Conservation (phyloP, 352 stramenopile species). For the Pythium dissimile region DNA sequence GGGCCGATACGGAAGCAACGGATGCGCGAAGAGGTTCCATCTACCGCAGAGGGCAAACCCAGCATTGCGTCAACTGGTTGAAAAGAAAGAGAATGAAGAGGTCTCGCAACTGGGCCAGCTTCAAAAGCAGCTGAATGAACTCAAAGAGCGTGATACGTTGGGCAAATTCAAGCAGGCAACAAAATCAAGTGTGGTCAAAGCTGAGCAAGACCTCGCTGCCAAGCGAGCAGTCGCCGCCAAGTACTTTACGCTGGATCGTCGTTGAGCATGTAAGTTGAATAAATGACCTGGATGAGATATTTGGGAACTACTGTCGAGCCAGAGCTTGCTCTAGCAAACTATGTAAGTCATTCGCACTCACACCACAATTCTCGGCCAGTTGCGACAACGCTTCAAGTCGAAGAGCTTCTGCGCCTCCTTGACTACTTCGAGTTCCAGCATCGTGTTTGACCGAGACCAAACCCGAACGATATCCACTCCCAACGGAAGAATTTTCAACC, state of each 20-base stretch:
- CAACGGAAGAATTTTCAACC: background rate
- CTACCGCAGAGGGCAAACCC: slow-evolving; percentile 48
- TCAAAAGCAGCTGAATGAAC: slow-evolving; percentile 53
- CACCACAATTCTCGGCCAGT: slow-evolving; percentile 12
- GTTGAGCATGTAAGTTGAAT: too few species aligned
- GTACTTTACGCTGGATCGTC: slow-evolving; percentile 46
- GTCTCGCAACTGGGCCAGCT: slow-evolving; percentile 40
- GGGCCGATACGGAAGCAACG: slow-evolving; percentile 59
- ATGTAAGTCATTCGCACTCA: slow-evolving; percentile 1
- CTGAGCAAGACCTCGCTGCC: slow-evolving; percentile 41
- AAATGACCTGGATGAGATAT: too few species aligned
- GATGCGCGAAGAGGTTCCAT: slow-evolving; percentile 56
- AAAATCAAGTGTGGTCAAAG: slow-evolving; percentile 47
- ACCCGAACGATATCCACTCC: too few species aligned
- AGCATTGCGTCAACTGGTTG: slow-evolving; percentile 35
- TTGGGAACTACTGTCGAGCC: slow-evolving; percentile 2
- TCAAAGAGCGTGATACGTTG: slow-evolving; percentile 52
- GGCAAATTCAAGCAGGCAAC: slow-evolving; percentile 46
- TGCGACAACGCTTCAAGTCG: too few species aligned
- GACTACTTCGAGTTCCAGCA: too few species aligned
- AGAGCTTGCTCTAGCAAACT: slow-evolving; percentile 7
- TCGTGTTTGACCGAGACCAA: too few species aligned
- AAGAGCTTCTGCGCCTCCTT: too few species aligned
- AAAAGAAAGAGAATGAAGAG: slow-evolving; percentile 42
- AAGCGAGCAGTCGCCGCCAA: slow-evolving; percentile 46